Percentiles rank a stretch among this genome's conserved stretches.
Evolutionary conservation across 2,329 filamentous ascomycete species (phyloP).

Genomic region (Eutypa lata): DNA sequence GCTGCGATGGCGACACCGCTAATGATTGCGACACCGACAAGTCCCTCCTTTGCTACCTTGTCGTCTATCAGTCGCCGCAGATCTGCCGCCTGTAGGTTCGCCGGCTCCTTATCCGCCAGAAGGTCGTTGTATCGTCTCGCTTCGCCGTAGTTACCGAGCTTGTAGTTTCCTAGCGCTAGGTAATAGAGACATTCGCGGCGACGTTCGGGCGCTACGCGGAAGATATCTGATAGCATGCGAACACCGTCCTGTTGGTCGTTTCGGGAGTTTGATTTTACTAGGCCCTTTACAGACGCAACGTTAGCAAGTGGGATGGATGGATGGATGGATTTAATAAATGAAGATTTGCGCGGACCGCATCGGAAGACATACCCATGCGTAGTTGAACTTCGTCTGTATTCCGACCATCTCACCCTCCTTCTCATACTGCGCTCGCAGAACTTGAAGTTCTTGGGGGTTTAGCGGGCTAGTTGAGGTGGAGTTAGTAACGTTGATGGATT

Average conservation of each 20-base stretch:
- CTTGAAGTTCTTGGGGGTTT: conserved; percentile 86
- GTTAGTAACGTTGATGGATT: neutral
- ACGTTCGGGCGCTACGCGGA: conserved; percentile 87
- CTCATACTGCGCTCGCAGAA: conserved; percentile 90
- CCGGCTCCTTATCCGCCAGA: conserved; percentile 84
- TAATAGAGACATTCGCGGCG: conserved; percentile 98
- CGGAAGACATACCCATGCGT: conserved; percentile 74
- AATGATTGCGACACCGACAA: conserved; percentile 92
- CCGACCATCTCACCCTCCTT: conserved; percentile 97
- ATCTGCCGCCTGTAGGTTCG: conserved; percentile 86
- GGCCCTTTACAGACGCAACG: conserved; percentile 56
- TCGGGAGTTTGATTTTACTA: conserved; percentile 87
- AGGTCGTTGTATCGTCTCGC: conserved; percentile 92
- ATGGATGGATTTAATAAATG: neutral
- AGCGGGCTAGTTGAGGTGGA: conserved; percentile 60
- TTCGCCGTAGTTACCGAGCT: conserved; percentile 95
- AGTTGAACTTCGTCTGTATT: conserved; percentile 99
- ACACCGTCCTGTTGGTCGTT: conserved; percentile 92
- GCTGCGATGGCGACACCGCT: conserved; percentile 90
- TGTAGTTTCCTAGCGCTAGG: conserved; percentile 94
- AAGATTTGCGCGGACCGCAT: neutral
- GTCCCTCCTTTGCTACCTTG: conserved; percentile 89
- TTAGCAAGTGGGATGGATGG: neutral
- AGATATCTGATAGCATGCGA: conserved; percentile 91
- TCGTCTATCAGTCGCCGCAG: conserved; percentile 88